Evolutionary conservation across 129 eudicot genomes (phyloP).

Genomic region (Chrysanthemum makinoi): DNA sequence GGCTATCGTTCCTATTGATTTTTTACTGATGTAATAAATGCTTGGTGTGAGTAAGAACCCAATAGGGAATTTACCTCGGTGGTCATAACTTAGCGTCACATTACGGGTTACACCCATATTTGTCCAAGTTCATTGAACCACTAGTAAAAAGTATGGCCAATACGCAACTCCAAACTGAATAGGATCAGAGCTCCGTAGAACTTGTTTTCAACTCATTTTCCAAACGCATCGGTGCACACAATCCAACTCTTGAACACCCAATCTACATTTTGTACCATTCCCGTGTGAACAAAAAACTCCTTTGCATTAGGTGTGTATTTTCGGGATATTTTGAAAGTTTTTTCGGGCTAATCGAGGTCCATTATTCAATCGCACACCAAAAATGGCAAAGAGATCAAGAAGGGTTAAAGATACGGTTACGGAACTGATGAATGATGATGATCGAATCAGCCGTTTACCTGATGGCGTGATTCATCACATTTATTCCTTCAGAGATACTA

Average conservation of each 20-base stretch:
- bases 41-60: conserved; percentile 18
- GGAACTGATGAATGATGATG: conserved; percentile 8
- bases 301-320: neutral
- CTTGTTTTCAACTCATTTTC: conserved; percentile 9
- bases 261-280: conserved; percentile 9
- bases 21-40: neutral
- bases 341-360: neutral
- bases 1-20: conserved; percentile 1
- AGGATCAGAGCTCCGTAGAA: conserved; percentile 19
- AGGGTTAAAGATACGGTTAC: conserved; percentile 1
- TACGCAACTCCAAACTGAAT: conserved; percentile 10
- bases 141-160: conserved; percentile 4
- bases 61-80: neutral
- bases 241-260: conserved; percentile 6
- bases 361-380: neutral
- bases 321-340: conserved; percentile 4
- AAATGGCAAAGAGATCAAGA: neutral
- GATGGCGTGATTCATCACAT: conserved; percentile 22
- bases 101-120: neutral
- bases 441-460: conserved; percentile 20
- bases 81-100: conserved; percentile 9
- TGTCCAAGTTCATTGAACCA: conserved; percentile 20
- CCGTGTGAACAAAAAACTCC: neutral
- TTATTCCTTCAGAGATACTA: conserved; percentile 10
- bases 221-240: neutral